Evolutionary conservation across 345 rosid species (phyloP).

Genomic region (Camelina laxa): DNA sequence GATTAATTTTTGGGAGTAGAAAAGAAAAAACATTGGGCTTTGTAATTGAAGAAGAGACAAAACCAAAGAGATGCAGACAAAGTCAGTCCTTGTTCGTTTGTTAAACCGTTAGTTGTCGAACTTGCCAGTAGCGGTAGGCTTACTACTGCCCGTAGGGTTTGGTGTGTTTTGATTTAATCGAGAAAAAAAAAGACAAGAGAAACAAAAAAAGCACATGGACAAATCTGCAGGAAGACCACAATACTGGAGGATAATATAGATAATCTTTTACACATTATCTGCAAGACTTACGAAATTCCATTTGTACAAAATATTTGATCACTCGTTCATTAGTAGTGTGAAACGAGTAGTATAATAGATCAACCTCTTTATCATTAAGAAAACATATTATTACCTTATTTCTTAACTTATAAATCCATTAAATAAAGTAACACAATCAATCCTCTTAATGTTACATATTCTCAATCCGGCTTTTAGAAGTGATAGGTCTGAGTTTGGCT

Average conservation of each 20-base stretch:
- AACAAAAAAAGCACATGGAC: not conserved
- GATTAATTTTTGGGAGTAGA: not conserved
- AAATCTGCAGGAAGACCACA: not conserved
- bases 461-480: too few species aligned
- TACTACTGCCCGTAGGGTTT: constrained; percentile 1
- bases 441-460: too few species aligned
- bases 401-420: not conserved
- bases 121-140: not conserved
- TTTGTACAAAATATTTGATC: not conserved
- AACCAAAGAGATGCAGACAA: constrained; percentile 27
- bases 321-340: not conserved
- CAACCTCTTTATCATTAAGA: not conserved
- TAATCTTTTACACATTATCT: not conserved
- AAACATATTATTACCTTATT: not conserved
- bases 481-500: too few species aligned
- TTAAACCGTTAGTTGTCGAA: not conserved
- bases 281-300: not conserved
- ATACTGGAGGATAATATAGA: not conserved
- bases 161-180: constrained; percentile 1
- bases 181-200: not conserved
- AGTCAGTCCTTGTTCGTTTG: not conserved
- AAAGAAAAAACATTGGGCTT: constrained; percentile 2
- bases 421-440: not conserved
- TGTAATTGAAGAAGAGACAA: constrained; percentile 16
- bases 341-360: not conserved